These are phyloP conservation scores for Starmerella geochares DNA, from an alignment of 805 yeast species.

Conservation along the genomic window DNA sequence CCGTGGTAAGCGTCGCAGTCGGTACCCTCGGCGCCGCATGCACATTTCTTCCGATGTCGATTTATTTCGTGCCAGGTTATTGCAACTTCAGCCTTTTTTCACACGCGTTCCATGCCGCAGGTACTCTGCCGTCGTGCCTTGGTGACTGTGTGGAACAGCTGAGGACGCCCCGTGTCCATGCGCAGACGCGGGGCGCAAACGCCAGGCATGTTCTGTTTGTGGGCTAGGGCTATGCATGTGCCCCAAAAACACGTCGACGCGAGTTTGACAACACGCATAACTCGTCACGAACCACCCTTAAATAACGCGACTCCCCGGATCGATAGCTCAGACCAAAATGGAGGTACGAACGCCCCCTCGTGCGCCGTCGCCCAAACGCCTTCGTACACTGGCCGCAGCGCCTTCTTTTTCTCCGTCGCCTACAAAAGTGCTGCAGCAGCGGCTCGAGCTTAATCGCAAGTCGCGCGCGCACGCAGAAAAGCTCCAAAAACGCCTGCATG, in stretches of 20 bases:
- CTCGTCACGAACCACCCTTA: neutral
- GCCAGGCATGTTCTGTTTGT: neutral
- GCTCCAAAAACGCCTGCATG: slow-evolving; percentile 7
- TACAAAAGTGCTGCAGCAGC: slow-evolving; percentile 1
- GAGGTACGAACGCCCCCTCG: slow-evolving; percentile 8
- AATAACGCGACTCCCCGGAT: neutral
- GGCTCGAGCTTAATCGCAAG: slow-evolving; percentile 5
- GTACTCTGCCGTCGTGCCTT: neutral
- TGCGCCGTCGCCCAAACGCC: slow-evolving; percentile 4
- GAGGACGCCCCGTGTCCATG: neutral
- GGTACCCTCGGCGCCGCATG: neutral
- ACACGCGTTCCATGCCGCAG: neutral
- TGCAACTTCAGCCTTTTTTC: neutral
- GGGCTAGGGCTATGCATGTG: slow-evolving; percentile 7
- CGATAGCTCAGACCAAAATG: neutral
- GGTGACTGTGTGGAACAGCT: neutral
- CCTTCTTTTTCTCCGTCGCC: slow-evolving; percentile 8
- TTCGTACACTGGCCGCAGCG: slow-evolving; percentile 5
- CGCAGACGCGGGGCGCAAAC: neutral
- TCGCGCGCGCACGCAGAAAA: slow-evolving; percentile 5
- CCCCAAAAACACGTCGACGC: slow-evolving; percentile 9
- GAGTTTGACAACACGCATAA: slow-evolving; percentile 2
- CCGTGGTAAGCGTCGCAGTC: neutral
- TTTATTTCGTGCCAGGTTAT: neutral
- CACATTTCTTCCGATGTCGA: neutral